Percentiles rank a stretch among this genome's conserved stretches.
phyloP scores from a whole-genome alignment of 2,329 filamentous ascomycete species.

The Cordyceps tenuipes region DNA sequence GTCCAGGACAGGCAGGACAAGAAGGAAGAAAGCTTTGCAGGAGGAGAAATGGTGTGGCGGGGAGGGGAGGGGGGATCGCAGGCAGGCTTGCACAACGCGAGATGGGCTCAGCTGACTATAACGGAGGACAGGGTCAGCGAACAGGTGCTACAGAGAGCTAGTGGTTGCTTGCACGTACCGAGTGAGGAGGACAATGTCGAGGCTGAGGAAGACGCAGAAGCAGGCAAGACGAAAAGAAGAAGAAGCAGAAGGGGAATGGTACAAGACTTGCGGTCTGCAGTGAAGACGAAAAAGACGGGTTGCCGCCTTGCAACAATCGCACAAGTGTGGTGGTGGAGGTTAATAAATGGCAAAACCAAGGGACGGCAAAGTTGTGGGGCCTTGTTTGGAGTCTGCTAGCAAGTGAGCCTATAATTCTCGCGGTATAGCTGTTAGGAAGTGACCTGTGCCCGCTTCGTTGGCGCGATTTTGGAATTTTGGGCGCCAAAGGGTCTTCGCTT shows the following conservation, averaged over 20 bases:
- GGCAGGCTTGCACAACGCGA: background rate
- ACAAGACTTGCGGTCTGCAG: background rate
- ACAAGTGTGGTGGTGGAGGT: background rate
- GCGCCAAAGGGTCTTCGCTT: background rate
- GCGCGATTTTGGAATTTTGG: background rate
- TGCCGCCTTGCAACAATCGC: background rate
- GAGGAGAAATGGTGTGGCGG: no score
- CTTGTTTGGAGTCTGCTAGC: background rate
- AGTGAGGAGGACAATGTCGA: background rate
- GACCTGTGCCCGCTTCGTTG: background rate
- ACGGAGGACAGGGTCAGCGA: no score
- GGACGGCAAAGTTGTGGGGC: background rate
- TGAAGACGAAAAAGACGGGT: background rate
- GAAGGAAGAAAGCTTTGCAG: background rate
- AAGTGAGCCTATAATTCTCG: background rate
- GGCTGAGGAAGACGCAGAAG: background rate
- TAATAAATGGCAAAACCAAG: background rate
- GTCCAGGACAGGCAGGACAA: background rate
- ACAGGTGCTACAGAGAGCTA: background rate
- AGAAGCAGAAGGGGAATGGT: background rate
- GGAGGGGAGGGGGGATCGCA: no score
- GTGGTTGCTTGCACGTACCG: no score
- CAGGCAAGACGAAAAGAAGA: background rate
- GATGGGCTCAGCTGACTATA: background rate
- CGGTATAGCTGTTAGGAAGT: background rate